A percentile compares a stretch with the other conserved stretches of the same genome.
phyloP scores from a whole-genome alignment of 176 grass and related monocot species.

The Coix lacrymajobi region DNA sequence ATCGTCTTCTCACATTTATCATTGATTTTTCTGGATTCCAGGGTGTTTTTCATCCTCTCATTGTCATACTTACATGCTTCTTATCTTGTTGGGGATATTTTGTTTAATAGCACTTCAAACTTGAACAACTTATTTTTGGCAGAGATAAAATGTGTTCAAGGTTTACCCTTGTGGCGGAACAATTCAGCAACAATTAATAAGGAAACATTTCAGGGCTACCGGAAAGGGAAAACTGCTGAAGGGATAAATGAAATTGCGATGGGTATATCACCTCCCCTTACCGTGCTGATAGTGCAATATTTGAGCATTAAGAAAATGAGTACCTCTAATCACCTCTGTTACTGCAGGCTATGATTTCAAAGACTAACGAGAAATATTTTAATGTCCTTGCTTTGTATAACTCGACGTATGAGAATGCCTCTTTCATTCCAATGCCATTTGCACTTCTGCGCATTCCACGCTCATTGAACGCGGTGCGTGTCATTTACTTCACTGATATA shows the following conservation, averaged over 20 bases:
- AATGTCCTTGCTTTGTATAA: conserved; percentile 43
- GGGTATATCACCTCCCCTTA: conserved; percentile 28
- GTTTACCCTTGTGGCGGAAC: conserved; percentile 50
- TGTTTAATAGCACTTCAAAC: conserved; percentile 8
- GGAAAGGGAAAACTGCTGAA: conserved; percentile 36
- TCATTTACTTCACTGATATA: not conserved
- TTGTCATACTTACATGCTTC: not conserved
- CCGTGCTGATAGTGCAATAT: not conserved
- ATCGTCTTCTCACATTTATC: not conserved
- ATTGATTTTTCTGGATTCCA: conserved; percentile 19
- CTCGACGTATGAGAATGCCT: conserved; percentile 49
- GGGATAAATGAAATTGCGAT: conserved; percentile 58
- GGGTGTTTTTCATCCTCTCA: not conserved
- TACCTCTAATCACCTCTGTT: conserved; percentile 23
- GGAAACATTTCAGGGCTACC: conserved; percentile 47
- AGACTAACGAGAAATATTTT: conserved; percentile 42
- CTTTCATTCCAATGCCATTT: conserved; percentile 30
- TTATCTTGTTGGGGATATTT: not conserved
- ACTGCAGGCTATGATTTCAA: conserved; percentile 64
- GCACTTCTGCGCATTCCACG: conserved; percentile 39
- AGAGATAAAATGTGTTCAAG: conserved; percentile 57
- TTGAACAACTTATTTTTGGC: conserved; percentile 24
- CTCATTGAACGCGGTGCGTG: conserved; percentile 46
- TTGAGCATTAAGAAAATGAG: not conserved
- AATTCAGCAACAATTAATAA: conserved; percentile 50